A percentile compares a stretch with the other conserved stretches of the same genome.
Conservation (phyloP, 805 yeast species). For the Kazachstania kunashirensis region DNA sequence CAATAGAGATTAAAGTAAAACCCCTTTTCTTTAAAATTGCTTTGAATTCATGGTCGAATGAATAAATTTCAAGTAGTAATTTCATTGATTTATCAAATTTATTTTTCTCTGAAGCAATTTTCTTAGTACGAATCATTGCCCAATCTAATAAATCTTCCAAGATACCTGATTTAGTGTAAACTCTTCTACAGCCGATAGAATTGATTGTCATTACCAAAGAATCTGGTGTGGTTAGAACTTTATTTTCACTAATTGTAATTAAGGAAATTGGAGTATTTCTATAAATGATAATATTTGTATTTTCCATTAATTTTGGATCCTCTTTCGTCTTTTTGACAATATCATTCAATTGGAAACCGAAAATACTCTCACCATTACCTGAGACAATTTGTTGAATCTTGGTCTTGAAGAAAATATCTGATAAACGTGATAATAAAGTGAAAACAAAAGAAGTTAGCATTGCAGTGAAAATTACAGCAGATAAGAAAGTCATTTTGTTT, state of each 20-base stretch:
- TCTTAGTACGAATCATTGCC: slow-evolving; percentile 42
- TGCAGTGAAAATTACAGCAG: slow-evolving; percentile 33
- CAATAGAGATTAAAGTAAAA: slow-evolving; percentile 32
- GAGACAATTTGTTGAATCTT: slow-evolving; percentile 33
- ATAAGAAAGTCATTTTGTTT: slow-evolving; percentile 24
- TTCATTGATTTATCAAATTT: slow-evolving; percentile 29
- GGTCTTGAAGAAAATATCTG: slow-evolving; percentile 39
- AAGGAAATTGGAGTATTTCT: slow-evolving; percentile 67
- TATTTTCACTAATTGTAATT: slow-evolving; percentile 36
- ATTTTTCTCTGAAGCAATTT: slow-evolving; percentile 30
- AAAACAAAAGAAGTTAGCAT: slow-evolving; percentile 34
- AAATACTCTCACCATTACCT: slow-evolving; percentile 22
- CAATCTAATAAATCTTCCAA: slow-evolving; percentile 54
- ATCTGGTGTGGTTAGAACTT: slow-evolving; percentile 34
- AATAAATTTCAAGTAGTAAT: slow-evolving; percentile 40
- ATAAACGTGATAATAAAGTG: slow-evolving; percentile 32
- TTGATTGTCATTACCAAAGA: slow-evolving; percentile 44
- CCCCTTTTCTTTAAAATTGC: slow-evolving; percentile 33
- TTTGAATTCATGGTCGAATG: slow-evolving; percentile 39
- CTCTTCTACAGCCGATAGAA: slow-evolving; percentile 56
- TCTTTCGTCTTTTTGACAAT: background rate
- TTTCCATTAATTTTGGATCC: slow-evolving; percentile 8
- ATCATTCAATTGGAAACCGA: slow-evolving; percentile 3
- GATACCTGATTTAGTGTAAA: slow-evolving; percentile 55
- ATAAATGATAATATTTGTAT: slow-evolving; percentile 49